Evolutionary conservation across 2,329 filamentous ascomycete species (phyloP), one percentile per base, ranked within the genome.

Genomic region (Stagonosporopsis chrysanthemi): DNA sequence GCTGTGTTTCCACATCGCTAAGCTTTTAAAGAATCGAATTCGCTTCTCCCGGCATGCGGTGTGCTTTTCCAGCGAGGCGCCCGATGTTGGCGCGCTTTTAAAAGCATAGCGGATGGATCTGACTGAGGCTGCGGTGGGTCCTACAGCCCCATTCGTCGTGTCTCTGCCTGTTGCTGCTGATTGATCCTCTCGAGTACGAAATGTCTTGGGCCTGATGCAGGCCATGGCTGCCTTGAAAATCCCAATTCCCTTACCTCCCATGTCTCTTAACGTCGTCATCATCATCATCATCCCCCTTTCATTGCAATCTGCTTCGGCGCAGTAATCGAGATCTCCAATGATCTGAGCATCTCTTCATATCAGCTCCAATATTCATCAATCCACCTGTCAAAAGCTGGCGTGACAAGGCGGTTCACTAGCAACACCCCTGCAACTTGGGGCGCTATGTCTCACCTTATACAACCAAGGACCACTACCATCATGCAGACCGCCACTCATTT

Each of bases 371-470:
- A 52, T 58, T 52, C 62, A 58, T 53, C 62, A 55, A 51, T 35
- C 42, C 62, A 49, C 58, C 56, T 55, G 55, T 61, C 29, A 58
- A n/a, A n/a, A 40, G 42, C 35, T 58, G 50, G 51, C 55, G 56
- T 50, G 43, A 60, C 58, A 46, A 52, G 64, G 62, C 44, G 60
- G 19, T 57, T 48, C 45, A 49, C 64, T 43, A 39, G 64, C 64
- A 65, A 61, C 42, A 67, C 58, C 65, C 65, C 58, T 56, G 62
- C 29, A 50, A 40, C 28, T 23, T 50, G 45, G 49, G 45, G 26
- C 52, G 40, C 44, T 54, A 62, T 58, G 64, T 67, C 59, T 68
- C 65, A 67, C 61, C 40, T 53, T 58, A 42, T 56, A 58, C 44
- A 49, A 56, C 56, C 43, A 62, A 52, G 50, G 56, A 53, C 46